Evolutionary conservation across 169 alveolate genomes (phyloP).

Genomic region (Babesia sp.): DNA sequence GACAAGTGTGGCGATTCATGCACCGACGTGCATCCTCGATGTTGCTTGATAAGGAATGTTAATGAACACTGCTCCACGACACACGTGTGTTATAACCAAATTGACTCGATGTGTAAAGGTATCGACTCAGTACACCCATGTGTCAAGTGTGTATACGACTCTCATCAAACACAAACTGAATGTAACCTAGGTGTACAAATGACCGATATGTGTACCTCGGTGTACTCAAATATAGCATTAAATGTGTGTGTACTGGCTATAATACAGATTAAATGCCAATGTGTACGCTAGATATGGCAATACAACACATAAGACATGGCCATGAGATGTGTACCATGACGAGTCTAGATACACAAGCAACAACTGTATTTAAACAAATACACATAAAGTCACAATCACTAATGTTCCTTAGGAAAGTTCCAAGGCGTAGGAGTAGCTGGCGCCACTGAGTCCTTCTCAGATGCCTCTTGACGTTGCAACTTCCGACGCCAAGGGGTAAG

Average conservation of each 20-base stretch:
- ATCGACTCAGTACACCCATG: neutral
- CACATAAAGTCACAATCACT: too few species aligned
- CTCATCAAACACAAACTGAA: too few species aligned
- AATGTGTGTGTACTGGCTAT: too few species aligned
- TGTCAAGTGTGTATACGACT: too few species aligned
- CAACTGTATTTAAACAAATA: too few species aligned
- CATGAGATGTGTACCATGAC: neutral
- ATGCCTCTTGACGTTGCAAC: constrained; percentile 32
- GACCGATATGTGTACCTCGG: too few species aligned
- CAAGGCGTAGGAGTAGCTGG: constrained; percentile 68
- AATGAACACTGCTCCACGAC: neutral
- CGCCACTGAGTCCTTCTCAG: neutral
- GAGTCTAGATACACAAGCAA: neutral
- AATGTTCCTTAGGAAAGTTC: constrained; percentile 54
- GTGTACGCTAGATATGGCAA: too few species aligned
- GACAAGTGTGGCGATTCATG: constrained; percentile 32
- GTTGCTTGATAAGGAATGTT: neutral
- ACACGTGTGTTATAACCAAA: neutral
- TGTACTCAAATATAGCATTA: too few species aligned
- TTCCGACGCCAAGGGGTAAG: constrained; percentile 82
- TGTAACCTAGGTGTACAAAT: too few species aligned
- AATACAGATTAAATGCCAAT: too few species aligned
- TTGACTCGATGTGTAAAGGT: neutral
- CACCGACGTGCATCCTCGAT: constrained; percentile 29
- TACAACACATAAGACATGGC: too few species aligned